Evolutionary conservation across 208 protist species (phyloP).

Genomic region (Angomonas deanei): DNA sequence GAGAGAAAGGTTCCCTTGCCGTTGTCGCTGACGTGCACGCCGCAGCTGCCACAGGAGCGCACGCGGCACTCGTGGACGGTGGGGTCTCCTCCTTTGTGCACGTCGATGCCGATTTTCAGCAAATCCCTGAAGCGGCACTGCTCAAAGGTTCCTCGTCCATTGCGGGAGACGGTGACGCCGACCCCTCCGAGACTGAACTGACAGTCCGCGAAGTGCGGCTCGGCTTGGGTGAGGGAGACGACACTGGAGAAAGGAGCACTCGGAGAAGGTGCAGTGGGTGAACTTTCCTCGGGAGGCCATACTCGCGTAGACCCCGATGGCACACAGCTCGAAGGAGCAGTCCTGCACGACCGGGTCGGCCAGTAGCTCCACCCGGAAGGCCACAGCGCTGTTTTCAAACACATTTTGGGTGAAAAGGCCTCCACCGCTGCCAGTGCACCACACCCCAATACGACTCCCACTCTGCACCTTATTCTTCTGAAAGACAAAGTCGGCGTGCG

Average conservation of each 20-base stretch:
- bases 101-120: conserved; percentile 15
- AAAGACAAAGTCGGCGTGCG: conserved; percentile 13
- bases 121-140: conserved; percentile 17
- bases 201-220: conserved; percentile 17
- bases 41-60: conserved; percentile 10
- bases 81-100: conserved; percentile 18
- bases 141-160: conserved; percentile 27
- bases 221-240: conserved; percentile 14
- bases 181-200: conserved; percentile 11
- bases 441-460: conserved; percentile 20
- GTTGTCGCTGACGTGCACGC: conserved; percentile 12
- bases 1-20: conserved; percentile 19
- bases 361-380: conserved; percentile 17
- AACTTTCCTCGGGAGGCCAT: conserved; percentile 15
- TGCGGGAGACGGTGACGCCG: conserved; percentile 14
- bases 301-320: conserved; percentile 18
- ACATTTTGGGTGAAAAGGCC: conserved; percentile 20
- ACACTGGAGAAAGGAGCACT: conserved; percentile 10
- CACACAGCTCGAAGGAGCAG: conserved; percentile 24
- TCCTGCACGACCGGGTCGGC: conserved; percentile 20
- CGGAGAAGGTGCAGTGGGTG: conserved; percentile 19
- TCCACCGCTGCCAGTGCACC: conserved; percentile 14
- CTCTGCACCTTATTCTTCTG: conserved; percentile 15
- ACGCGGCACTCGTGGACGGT: conserved; percentile 15
- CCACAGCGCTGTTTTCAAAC: conserved; percentile 24